Base-by-base conservation (phyloP, 306 rosid species). In the Vachellia collinsii region DNA sequence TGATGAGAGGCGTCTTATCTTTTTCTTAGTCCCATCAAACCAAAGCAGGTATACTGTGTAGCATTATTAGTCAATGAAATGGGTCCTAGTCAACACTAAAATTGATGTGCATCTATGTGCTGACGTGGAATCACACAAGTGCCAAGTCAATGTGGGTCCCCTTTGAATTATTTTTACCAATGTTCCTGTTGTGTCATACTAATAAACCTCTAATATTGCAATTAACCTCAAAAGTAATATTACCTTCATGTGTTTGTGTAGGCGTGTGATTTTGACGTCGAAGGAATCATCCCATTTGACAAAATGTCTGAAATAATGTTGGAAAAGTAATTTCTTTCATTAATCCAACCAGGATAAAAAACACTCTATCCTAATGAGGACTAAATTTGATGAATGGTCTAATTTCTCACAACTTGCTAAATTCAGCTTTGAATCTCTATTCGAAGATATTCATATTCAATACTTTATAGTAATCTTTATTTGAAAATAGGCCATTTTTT, bases 121-220 rank as follows among this genome's bases (percentile, higher is more conserved):
- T 54, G 75, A 66, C 50, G 76, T 75, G 70, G 80, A 46, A 42
- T 54, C 70, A 74, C 54, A 65, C 70, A 73, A 37, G 3, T 19
- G 41, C 51, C 76, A 51, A 80, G 79, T 80, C 75, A 74, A 64
- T 51, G 19, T 65, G 75, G 73, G 70, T 51, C 75, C 44, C 59
- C 23, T 19, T 17, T 53, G 6, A 53, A 53, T 53, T 53, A 17
- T 53, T 53, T 17, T 50, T 6, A 53, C 3, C 23, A 53, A 4
- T 53, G 7, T 17, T 53, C 2, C 5, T 17, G 1, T 51, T 51
- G 6, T 51, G 58, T 56, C 73, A 41, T 41, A 7, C 34, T 29
- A 29, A 29, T 29, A 29, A 8, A 64, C 19, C 11, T 69, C 19
- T 41, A 69, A 42, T 69, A 36, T 43, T 42, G 34, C 50, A 64